Base-by-base conservation (phyloP, 257 asterid species). In the Coffea canephora region DNA sequence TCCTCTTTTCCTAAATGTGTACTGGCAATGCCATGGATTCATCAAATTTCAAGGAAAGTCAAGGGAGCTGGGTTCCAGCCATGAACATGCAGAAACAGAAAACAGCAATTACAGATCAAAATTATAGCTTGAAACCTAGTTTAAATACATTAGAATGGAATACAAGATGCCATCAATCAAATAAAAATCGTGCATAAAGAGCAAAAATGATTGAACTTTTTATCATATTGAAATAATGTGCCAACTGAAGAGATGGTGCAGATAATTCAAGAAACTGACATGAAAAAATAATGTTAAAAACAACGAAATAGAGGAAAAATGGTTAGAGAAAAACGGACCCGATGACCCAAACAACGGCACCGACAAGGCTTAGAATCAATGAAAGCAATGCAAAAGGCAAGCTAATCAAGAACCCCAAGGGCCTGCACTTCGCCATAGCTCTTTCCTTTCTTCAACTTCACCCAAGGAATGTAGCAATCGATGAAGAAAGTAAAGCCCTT, bases 361-460 rank as follows among this genome's bases (percentile, higher is more conserved):
- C 95, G 46, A 90, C 31, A 77, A 89, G 67, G 78, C 93, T 82
- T n/a, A 90, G 55, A 55, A 82, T 12, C 87, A 90, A 85, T 11
- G 89, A 67, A 76, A 89, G 36, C 25, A 89, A 70, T 52, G 89
- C 95, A 64, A 89, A 90, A 69, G 93, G 93, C 73, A 90, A 85
- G 71, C 89, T 87, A 34, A 90, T 78, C 87, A 90, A 82, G 89
- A 90, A 90, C 67, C 88, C 95, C 85, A 90, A 71, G 69, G 95
- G 95, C 85, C 89, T 89, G 85, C 93, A 90, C 75, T 79, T 80
- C 80, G 34, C 86, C 46, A 55, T 82, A 52, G 73, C 39, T 73
- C 23, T 19, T 48, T 71, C 70, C 67, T 77, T 19, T 61, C 18
- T 69, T 16, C 5, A n/a, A 13, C 66, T 71, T 57, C 45, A 27